phyloP scores from a whole-genome alignment of 192 early-diverging fungal species.

The Spizellomyces sp. region DNA sequence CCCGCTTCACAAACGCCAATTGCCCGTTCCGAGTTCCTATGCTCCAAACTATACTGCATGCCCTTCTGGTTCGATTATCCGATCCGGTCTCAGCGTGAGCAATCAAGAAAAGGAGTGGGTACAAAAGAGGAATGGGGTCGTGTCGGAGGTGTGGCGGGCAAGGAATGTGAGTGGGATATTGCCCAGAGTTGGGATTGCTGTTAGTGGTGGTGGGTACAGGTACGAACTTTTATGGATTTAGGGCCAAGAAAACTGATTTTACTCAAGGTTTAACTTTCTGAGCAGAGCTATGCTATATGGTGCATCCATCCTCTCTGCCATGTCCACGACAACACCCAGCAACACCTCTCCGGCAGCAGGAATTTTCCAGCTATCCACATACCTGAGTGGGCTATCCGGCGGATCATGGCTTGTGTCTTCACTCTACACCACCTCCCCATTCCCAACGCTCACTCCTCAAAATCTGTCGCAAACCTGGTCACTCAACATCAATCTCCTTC shows the following conservation, averaged over 20 bases:
- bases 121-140: neutral
- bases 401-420: slow-evolving; percentile 33
- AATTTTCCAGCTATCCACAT: slow-evolving; percentile 29
- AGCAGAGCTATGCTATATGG: slow-evolving; percentile 30
- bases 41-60: slow-evolving; percentile 8
- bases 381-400: slow-evolving; percentile 30
- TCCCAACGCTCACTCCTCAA: slow-evolving; percentile 4
- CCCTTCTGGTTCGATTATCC: slow-evolving; percentile 4
- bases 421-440: slow-evolving; percentile 24
- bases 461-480: slow-evolving; percentile 12
- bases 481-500: neutral
- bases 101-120: neutral
- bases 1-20: slow-evolving; percentile 2
- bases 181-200: slow-evolving; percentile 25
- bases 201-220: slow-evolving; percentile 33
- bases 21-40: slow-evolving; percentile 1
- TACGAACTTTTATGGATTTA: neutral
- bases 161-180: neutral
- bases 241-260: too few relatives aligned
- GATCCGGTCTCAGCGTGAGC: neutral
- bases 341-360: slow-evolving; percentile 14
- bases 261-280: neutral
- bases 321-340: neutral
- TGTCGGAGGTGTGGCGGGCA: neutral
- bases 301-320: slow-evolving; percentile 18